Evolutionary conservation across 1,139 yeast species (phyloP), one percentile per base, ranked within the genome.

Genomic region (Wickerhamomyces sp.): DNA sequence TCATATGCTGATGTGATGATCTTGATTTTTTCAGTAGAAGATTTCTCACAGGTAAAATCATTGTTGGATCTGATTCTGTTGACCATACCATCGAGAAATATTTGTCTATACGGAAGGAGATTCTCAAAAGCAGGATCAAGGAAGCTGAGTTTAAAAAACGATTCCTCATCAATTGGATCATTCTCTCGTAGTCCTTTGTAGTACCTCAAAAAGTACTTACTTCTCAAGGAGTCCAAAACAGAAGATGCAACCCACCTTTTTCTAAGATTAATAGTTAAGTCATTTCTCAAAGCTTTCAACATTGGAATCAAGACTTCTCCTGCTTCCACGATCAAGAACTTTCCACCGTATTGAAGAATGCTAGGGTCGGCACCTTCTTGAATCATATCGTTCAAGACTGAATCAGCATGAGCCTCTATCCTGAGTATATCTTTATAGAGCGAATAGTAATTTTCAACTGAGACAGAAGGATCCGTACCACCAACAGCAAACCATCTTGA

Each of bases 111-210:
- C 3, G 52, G 51, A 7, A 52, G 26, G 10, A 57, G 33, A 8
- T 40, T 33, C 38, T 55, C 59, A 41, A 46, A 55, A 10, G 54
- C 49, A 4, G 51, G 45, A 36, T 57, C 61, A 5, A 52, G 35
- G 7, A 40, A 37, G 23, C 47, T 41, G 27, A 53, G 6, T 1
- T 41, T 27, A 11, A 47, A 37, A 10, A 41, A 49, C 3, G 51
- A 6, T 39, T 45, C 37, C 42, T 54, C 40, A 38, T 13, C 11
- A 3, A 27, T 7, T 8, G 27, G 26, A 27, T 29, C 39, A 27
- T 26, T 14, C 6, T 7, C 7, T 32, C 10, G 18, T 27, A 10
- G 9, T 34, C 15, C 18, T 8, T 11, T 8, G 14, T 23, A 23
- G 30, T 27, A 27, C 6, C 27, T 11, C 7, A 14, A 27, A 13